These are phyloP conservation scores for Penicillium canescens DNA, from an alignment of 495 filamentous ascomycete genomes.

Conservation along the genomic window DNA sequence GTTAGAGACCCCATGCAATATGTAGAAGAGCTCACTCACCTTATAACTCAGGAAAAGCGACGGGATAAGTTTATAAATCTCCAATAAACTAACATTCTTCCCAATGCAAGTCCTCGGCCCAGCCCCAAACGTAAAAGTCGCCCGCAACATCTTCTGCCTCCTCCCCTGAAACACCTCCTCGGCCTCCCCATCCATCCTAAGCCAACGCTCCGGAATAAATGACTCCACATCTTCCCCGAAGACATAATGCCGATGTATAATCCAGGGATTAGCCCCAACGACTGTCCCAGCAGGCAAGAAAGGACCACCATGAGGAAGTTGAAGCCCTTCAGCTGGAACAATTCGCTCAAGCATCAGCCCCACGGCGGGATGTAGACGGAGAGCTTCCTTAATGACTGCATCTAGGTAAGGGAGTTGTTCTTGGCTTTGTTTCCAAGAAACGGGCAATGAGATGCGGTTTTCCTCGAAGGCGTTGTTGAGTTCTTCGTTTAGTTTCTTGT, in stretches of 20 bases:
- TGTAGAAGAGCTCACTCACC: constrained; percentile 21
- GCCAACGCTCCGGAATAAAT: constrained; percentile 60
- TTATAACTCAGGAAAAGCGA: constrained; percentile 66
- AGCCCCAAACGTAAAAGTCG: constrained; percentile 54
- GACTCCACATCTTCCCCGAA: constrained; percentile 18
- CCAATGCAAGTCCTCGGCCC: constrained; percentile 67
- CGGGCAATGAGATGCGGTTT: constrained; percentile 31
- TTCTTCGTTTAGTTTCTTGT: constrained; percentile 25
- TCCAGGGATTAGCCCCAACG: constrained; percentile 50
- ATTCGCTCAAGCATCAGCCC: constrained; percentile 55
- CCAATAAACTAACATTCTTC: constrained; percentile 71
- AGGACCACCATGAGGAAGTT: constrained; percentile 46
- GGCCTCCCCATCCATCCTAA: constrained; percentile 34
- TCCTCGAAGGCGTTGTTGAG: constrained; percentile 42
- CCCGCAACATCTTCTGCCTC: constrained; percentile 22
- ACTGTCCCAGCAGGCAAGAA: constrained; percentile 62
- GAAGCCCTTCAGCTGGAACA: constrained; percentile 32
- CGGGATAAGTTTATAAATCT: constrained; percentile 80
- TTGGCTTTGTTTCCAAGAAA: constrained; percentile 41
- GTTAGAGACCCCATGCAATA: neutral
- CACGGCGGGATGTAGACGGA: constrained; percentile 64
- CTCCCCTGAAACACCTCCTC: neutral
- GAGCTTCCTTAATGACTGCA: constrained; percentile 66
- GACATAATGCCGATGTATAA: constrained; percentile 16
- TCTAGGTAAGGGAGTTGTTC: constrained; percentile 57